Evolutionary conservation across 129 eudicot species (phyloP), one percentile per base, ranked within the genome.

Genomic region (Helianthus tuberosus): DNA sequence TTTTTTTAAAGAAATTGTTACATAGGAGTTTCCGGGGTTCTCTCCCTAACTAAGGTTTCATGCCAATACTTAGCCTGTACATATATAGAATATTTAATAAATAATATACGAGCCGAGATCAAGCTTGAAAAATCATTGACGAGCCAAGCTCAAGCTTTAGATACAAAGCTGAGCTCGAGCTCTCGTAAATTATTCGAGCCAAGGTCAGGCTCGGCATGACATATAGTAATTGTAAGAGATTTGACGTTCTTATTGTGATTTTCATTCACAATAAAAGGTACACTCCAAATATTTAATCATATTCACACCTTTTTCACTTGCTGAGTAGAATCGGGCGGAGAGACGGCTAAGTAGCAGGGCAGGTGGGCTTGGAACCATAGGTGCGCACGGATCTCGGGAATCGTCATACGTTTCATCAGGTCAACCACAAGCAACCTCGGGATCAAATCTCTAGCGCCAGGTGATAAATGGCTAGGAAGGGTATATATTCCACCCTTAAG

Each of bases 341-440:
- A 88, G 32, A 86, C 96, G 39, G 98, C 98, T 75, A 93, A 77
- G 69, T 93, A 93, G 66, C 90, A 87, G 2, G 98, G 96, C 17
- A 90, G 90, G 81, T 84, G 98, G 74, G 92, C 87, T 80, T 88
- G 92, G 71, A 93, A 93, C 98, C 98, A 93, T 6, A 81, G 83
- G 77, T 93, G 93, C 62, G 61, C 62, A 51, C 96, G 89, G 68
- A 93, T 88, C 71, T 90, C 98, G 11, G 98, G 96, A 69, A 93
- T 93, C 43, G 96, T 89, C 86, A 93, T 84, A 16, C 96, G 86
- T 71, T 93, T 93, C 96, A 86, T 84, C 8, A 96, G 96, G 81
- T 93, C 96, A 68, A 90, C 96, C 14, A 88, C 90, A 64, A 93
- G 98, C 88, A 90, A 87, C 85, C 96, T 83, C 55, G 96, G 96